Conservation (phyloP, 345 rosid species). For the Salix brachista region DNA sequence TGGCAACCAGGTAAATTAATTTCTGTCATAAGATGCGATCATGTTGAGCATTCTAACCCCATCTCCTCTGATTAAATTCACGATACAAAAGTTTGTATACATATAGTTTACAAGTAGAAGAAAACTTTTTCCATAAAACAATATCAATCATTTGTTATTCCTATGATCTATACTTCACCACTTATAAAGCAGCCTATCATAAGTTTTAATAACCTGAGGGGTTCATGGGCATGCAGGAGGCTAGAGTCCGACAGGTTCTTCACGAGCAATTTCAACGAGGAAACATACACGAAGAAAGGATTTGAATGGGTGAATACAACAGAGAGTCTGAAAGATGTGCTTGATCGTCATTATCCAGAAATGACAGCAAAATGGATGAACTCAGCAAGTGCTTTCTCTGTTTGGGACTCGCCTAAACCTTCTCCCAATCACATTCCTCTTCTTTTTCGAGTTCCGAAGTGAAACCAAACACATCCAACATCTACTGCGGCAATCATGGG, state of each 20-base stretch:
- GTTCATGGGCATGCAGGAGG: constrained; percentile 36
- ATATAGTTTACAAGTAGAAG: too few species aligned
- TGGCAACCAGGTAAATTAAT: constrained; percentile 48
- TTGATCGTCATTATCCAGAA: constrained; percentile 52
- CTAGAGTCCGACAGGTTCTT: constrained; percentile 58
- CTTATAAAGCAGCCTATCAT: too few species aligned
- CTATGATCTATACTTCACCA: too few species aligned
- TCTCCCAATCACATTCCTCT: constrained; percentile 37
- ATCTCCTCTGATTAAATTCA: too few species aligned
- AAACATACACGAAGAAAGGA: constrained; percentile 49
- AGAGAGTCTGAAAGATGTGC: constrained; percentile 44
- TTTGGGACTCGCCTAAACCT: constrained; percentile 48
- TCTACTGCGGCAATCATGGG: too few species aligned
- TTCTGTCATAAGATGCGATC: too few species aligned
- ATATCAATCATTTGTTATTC: too few species aligned
- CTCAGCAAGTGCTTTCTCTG: constrained; percentile 53
- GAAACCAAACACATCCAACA: not conserved
- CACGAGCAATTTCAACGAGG: constrained; percentile 48
- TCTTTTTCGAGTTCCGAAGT: constrained; percentile 40
- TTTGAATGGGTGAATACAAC: constrained; percentile 55
- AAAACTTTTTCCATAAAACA: too few species aligned
- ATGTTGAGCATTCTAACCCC: too few species aligned
- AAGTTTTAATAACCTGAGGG: not conserved
- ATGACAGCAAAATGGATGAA: constrained; percentile 52
- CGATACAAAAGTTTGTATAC: too few species aligned